These are phyloP conservation scores for Trypanosoma lewisi DNA, from an alignment of 208 protist genomes.

Conservation along the genomic window DNA sequence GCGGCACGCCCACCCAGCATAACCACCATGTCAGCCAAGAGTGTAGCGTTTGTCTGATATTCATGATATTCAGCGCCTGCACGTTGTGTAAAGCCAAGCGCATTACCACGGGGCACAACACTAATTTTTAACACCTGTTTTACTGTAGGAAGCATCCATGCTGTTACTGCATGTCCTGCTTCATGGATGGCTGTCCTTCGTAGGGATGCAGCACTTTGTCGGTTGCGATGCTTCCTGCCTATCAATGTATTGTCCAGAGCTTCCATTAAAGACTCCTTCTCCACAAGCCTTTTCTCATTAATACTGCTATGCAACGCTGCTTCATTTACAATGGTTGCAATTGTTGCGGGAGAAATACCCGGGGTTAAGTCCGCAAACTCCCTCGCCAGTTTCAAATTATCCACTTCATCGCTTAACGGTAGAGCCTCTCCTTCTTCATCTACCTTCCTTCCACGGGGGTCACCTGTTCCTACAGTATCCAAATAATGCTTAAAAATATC, in stretches of 20 bases:
- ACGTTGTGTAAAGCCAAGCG: slow-evolving; percentile 88
- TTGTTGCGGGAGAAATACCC: slow-evolving; percentile 92
- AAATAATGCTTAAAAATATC: slow-evolving; percentile 91
- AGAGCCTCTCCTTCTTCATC: slow-evolving; percentile 61
- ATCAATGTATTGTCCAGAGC: slow-evolving; percentile 86
- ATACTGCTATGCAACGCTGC: slow-evolving; percentile 90
- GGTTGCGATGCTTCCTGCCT: slow-evolving; percentile 79
- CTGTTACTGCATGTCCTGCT: slow-evolving; percentile 64
- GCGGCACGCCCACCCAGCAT: slow-evolving; percentile 83
- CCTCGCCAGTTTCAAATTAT: slow-evolving; percentile 48
- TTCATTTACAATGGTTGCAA: slow-evolving; percentile 97
- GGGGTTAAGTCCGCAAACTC: slow-evolving; percentile 84
- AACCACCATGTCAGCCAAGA: slow-evolving; percentile 85
- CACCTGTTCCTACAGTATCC: slow-evolving; percentile 68
- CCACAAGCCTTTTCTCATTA: slow-evolving; percentile 71
- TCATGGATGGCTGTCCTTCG: slow-evolving; percentile 81
- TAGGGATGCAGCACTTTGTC: slow-evolving; percentile 52
- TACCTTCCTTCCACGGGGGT: slow-evolving; percentile 58
- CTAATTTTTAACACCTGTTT: slow-evolving; percentile 81
- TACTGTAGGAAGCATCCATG: slow-evolving; percentile 76
- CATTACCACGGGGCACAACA: slow-evolving; percentile 79
- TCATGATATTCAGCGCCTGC: slow-evolving; percentile 83
- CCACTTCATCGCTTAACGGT: slow-evolving; percentile 46
- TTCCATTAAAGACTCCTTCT: slow-evolving; percentile 62
- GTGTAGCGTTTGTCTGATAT: slow-evolving; percentile 84